These are phyloP conservation scores for Fagus crenata DNA, from an alignment of 306 rosid species.

Conservation along the genomic window DNA sequence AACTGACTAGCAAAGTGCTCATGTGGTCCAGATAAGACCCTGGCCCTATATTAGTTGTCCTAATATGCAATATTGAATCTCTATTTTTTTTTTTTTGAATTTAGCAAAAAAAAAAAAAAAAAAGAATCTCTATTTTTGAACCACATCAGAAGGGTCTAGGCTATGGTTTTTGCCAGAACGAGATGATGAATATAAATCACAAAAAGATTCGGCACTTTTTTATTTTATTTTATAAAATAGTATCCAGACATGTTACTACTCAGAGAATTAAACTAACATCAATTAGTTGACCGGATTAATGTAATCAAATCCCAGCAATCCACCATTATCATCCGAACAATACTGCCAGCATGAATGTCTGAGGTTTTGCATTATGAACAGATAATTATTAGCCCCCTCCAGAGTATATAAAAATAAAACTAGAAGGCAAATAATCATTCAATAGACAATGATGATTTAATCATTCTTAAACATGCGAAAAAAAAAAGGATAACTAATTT, in stretches of 20 bases:
- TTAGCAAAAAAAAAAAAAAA: no score
- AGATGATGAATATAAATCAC: not conserved
- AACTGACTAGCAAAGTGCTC: not conserved
- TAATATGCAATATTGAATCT: not conserved
- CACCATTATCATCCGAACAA: not conserved
- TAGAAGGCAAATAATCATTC: not conserved
- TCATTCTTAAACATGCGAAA: not conserved
- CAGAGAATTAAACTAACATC: not conserved
- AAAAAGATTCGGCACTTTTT: not conserved
- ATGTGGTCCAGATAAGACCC: constrained; percentile 1
- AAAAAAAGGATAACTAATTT: no score
- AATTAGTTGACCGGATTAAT: constrained; percentile 25
- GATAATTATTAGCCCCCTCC: not conserved
- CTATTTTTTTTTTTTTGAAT: not conserved
- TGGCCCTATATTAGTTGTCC: not conserved
- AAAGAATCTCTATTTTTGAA: not conserved
- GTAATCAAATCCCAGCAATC: constrained; percentile 10
- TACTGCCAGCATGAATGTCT: constrained; percentile 14
- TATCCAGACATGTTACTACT: constrained; percentile 3
- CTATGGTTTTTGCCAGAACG: not conserved
- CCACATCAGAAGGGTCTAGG: not conserved
- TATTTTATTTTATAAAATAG: not conserved
- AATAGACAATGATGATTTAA: not conserved
- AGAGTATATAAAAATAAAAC: not conserved
- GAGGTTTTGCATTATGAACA: not conserved